Evolutionary conservation across 2,329 filamentous ascomycete genomes (phyloP), one percentile per base, ranked within the genome.

Genomic region (Exophiala spinifera): DNA sequence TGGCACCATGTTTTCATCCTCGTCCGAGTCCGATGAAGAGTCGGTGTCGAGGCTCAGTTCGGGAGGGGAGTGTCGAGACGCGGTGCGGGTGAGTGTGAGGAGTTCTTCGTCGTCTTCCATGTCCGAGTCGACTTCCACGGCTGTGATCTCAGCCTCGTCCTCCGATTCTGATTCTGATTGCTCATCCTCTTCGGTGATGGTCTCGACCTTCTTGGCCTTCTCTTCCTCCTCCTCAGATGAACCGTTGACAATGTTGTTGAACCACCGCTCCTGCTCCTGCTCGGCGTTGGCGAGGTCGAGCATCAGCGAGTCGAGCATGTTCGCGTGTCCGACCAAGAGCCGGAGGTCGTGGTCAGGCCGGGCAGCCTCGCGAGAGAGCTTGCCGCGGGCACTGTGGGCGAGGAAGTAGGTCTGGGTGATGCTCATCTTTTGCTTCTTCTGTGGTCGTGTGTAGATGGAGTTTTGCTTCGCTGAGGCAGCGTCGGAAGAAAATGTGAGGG

Each of bases 391-490:
- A 75, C 91, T 92, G 81, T 96, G 91, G 71, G 94, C 94, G 67
- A 97, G 87, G 79, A 90, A 96, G 87, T 97, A 99, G 59, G 92
- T 97, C 77, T 96, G 91, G 23, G 92, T 95, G 78, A 97, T 87
- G 72, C 88, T 95, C 94, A 97, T 97, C 77, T 87, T 91, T 75
- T 91, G 62, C 64, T 77, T 80, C 60, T 70, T 73, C 44, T 57
- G 56, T n/a, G 63, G 59, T 42, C 62, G 54, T 44, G 50, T 51
- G 57, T 64, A 64, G 54, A 63, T 63, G 46, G 62, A 64, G 17
- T 58, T 49, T 40, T 20, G 45, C 37, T 63, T 59, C 25, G 55
- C 53, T 58, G 51, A 46, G 53, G 58, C 43, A 51, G 50, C 25
- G 61, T 45, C 44, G 53, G 36, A 53, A 50, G 65, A 57, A 63